Base-by-base conservation (phyloP, 352 stramenopile species). In the Globisporangium radiosum region DNA sequence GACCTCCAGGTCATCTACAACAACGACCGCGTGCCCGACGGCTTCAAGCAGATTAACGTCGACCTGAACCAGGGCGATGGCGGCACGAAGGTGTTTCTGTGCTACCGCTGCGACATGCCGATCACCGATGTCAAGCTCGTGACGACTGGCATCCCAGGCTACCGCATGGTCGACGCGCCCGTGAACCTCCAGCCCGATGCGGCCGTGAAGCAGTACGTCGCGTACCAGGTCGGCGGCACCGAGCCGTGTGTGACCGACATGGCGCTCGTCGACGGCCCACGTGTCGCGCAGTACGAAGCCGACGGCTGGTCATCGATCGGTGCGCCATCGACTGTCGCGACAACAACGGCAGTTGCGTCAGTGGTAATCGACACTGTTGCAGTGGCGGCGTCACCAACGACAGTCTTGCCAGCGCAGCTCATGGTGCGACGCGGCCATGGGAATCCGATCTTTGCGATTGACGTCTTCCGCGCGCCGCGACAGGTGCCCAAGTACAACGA, bases 401-500 rank as follows among this genome's bases (percentile, higher is more conserved):
- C 42, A 45, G 42, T 14, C 42, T 45, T 61, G 5, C 74, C 72
- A 1, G 57, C 79, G 11, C 72, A 90, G 7, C 58, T 95, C 14
- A 81, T 93, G 71, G 57, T 93, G 48, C 82, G 82, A 38, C 70
- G 86, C 48, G 86, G 86, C 3, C 85, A 94, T 44, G 86, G 86
- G 3, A 94, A 94, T 42, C 86, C 86, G 6, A 92, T 95, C 56
- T 92, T 92, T 38, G 85, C 83, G 1, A 73, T 95, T 54, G 86
- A 95, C 57, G 86, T 95, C 7, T 95, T 94, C 56, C 81, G 86
- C 42, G 81, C 85, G 6, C 86, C 86, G 33, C 75, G 83, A 10
- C 77, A 89, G 74, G 83, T 95, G 17, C 86, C 86, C 7, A 88
- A 90, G 47, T 95, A 94, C 64, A 91, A 91, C 42, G 85, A 95